phyloP scores from a whole-genome alignment of 2,329 filamentous ascomycete species.

The Colletotrichum siamense region DNA sequence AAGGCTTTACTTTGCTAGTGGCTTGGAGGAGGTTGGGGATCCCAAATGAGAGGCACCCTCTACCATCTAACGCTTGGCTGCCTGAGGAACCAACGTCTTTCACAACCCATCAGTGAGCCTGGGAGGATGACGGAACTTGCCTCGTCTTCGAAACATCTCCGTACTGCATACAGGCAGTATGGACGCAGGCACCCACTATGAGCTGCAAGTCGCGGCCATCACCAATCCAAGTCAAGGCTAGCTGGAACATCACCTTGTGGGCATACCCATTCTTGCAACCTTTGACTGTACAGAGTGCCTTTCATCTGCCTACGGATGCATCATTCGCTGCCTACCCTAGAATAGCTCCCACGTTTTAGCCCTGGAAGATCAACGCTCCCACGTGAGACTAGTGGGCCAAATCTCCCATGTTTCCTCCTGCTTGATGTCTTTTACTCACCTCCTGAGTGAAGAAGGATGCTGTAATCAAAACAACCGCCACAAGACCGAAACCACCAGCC shows the following conservation, averaged over 20 bases:
- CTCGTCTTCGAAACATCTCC: background rate
- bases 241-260: background rate
- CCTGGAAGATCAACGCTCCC: background rate
- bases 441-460: background rate
- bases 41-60: background rate
- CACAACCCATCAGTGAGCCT: background rate
- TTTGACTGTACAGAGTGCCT: background rate
- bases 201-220: background rate
- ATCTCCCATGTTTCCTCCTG: background rate
- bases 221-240: background rate
- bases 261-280: background rate
- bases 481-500: background rate
- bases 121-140: background rate
- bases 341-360: conserved; percentile 12
- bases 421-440: background rate
- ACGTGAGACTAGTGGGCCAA: conserved; percentile 1
- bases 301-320: background rate
- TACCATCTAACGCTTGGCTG: background rate
- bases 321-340: background rate
- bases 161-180: background rate
- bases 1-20: background rate
- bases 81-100: background rate
- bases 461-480: background rate
- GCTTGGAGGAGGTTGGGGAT: conserved; percentile 1
- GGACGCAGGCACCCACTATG: background rate